phyloP scores from a whole-genome alignment of 345 rosid genomes.

The Raphanus sativus region DNA sequence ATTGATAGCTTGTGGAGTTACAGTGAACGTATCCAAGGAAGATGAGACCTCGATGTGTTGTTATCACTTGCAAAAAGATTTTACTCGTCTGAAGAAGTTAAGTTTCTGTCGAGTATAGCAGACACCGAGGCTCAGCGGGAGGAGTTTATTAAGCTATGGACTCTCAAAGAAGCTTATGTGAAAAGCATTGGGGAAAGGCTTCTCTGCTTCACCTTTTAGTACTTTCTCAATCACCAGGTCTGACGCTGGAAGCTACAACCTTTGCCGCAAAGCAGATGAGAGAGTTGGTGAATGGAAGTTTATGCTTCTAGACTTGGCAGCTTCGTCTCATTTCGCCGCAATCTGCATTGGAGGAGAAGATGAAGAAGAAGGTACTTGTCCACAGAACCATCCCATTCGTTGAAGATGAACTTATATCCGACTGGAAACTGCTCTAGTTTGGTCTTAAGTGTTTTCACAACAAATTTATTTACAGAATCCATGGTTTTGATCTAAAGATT shows the following conservation, averaged over 20 bases:
- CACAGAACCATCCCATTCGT: constrained; percentile 65
- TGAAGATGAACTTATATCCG: constrained; percentile 51
- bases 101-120: constrained; percentile 49
- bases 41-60: constrained; percentile 42
- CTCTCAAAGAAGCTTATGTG: constrained; percentile 80
- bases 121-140: constrained; percentile 52
- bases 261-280: constrained; percentile 22
- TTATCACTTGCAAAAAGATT: constrained; percentile 53
- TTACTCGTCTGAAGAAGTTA: constrained; percentile 56
- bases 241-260: constrained; percentile 30
- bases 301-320: constrained; percentile 9
- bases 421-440: constrained; percentile 29
- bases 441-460: neutral
- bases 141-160: constrained; percentile 77
- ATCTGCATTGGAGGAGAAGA: constrained; percentile 8
- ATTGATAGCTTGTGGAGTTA: constrained; percentile 71
- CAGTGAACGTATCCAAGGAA: constrained; percentile 51
- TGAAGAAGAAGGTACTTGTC: constrained; percentile 34
- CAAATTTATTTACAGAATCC: constrained; percentile 10
- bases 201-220: constrained; percentile 71
- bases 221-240: constrained; percentile 51
- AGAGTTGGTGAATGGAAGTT: constrained; percentile 4
- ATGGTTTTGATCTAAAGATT: neutral
- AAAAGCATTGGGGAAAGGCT: constrained; percentile 75
- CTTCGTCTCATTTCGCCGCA: neutral